Evolutionary conservation across 1,139 yeast genomes (phyloP), one percentile per base, ranked within the genome.

Genomic region (Hyphopichia fennica): DNA sequence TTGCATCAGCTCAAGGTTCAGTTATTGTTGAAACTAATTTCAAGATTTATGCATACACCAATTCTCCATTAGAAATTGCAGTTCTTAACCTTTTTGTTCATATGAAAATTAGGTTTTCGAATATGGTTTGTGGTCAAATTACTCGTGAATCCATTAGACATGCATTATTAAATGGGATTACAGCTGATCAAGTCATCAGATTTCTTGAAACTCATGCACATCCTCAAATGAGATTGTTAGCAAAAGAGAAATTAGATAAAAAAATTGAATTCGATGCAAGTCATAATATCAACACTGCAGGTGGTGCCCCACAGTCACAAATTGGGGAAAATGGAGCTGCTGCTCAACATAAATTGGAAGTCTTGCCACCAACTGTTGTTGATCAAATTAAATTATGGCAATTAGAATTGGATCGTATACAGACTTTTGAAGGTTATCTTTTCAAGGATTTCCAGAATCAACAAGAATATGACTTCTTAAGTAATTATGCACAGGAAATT

Each of bases 381-480:
- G 99, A 93, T 65, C 99, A 93, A 61, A 88, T 93, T 51, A 84
- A 84, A 57, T 72, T 93, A 43, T 93, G 99, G 99, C 99, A 93
- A 66, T 72, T 93, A 48, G 99, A 93, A 59, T 68, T 91, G 69
- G 99, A 93, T 60, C 79, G 99, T 65, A 87, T 93, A 48, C 84
- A 87, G 55, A 82, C 96, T 1, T 87, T 83, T 42, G 90, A 85
- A 33, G 99, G 99, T 0, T 91, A 85, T 49, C 65, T 93, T 40
- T 93, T 88, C 65, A 85, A 89, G 43, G 97, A 91, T 56, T 93
- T 93, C 60, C 73, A 84, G 20, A 84, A 76, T 48, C 86, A 79
- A 44, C 79, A 81, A 48, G 99, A 95, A 58, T 93, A 79, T 59
- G 87, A 84, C 37, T 71, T 80, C 27, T 73, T 90, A 36, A 77